Evolutionary conservation across 1,284 basidiomycete species (phyloP).

Genomic region (Melampsora medusae): DNA sequence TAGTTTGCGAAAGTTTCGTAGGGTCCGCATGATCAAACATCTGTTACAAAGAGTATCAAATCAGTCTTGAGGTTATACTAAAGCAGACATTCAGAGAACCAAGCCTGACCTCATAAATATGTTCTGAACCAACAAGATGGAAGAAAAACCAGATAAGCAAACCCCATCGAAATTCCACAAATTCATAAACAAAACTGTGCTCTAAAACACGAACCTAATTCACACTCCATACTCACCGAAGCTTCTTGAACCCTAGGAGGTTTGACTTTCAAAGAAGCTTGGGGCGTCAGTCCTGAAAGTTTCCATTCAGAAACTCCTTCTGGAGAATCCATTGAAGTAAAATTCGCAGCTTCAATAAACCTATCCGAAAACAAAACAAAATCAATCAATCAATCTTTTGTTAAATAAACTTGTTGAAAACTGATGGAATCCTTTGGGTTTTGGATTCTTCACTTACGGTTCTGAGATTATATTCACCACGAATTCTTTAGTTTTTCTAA

Average conservation of each 20-base stretch:
- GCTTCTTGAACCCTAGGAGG: slow-evolving; percentile 70
- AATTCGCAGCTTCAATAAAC: slow-evolving; percentile 71
- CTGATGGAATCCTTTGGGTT: too few species aligned
- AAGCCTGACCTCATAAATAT: slow-evolving; percentile 20
- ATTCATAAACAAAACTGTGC: background rate
- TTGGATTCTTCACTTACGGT: slow-evolving; percentile 41
- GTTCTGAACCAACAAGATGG: background rate
- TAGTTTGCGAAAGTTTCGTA: slow-evolving; percentile 12
- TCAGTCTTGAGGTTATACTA: too few species aligned
- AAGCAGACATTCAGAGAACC: too few species aligned
- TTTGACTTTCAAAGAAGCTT: slow-evolving; percentile 62
- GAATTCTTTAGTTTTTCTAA: slow-evolving; percentile 68
- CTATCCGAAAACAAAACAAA: slow-evolving; percentile 10
- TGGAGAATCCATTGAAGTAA: slow-evolving; percentile 67
- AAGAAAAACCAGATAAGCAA: background rate
- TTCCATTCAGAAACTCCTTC: slow-evolving; percentile 69
- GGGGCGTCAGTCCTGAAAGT: slow-evolving; percentile 67
- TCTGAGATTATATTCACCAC: slow-evolving; percentile 74
- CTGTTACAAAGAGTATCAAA: background rate
- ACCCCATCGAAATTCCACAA: background rate
- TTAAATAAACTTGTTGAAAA: too few species aligned
- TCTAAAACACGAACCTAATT: too few species aligned
- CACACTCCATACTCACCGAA: slow-evolving; percentile 44
- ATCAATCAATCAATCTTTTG: too few species aligned
- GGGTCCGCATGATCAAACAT: slow-evolving; percentile 31